Evolutionary conservation across 148 eudicot genomes (phyloP).

Genomic region (Rheum nobile): DNA sequence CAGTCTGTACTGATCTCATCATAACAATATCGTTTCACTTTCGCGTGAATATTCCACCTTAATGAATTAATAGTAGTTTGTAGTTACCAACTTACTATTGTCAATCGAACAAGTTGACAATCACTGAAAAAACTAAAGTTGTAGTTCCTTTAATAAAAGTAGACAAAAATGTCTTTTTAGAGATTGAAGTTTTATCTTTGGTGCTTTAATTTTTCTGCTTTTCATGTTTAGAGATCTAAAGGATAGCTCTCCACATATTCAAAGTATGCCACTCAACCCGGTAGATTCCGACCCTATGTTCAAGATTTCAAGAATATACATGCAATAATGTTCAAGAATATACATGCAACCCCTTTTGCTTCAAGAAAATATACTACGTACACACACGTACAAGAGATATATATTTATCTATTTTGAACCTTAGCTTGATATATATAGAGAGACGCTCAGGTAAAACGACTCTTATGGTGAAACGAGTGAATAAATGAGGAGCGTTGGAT

Average conservation of each 20-base stretch:
- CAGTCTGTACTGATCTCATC: too few relatives aligned
- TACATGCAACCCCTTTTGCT: not conserved
- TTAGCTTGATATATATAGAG: too few relatives aligned
- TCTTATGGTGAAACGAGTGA: too few relatives aligned
- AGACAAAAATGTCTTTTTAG: conserved; percentile 6
- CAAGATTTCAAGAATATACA: not conserved
- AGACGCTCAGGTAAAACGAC: too few relatives aligned
- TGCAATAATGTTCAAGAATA: not conserved
- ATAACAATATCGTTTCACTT: not conserved
- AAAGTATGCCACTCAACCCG: not conserved
- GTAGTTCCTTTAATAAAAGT: conserved; percentile 5
- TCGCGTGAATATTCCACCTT: not conserved
- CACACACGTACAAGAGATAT: too few relatives aligned
- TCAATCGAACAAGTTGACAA: not conserved
- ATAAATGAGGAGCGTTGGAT: too few relatives aligned
- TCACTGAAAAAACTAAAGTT: not conserved
- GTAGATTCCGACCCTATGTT: not conserved
- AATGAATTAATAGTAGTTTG: too few relatives aligned
- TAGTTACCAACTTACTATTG: not conserved
- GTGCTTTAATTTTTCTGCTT: not conserved
- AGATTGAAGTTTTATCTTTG: not conserved
- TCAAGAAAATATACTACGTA: too few relatives aligned
- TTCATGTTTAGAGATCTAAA: not conserved
- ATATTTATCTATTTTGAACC: too few relatives aligned
- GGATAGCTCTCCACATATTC: conserved; percentile 5